phyloP scores from a whole-genome alignment of 495 filamentous ascomycete genomes.

The Sporormia fimetaria region DNA sequence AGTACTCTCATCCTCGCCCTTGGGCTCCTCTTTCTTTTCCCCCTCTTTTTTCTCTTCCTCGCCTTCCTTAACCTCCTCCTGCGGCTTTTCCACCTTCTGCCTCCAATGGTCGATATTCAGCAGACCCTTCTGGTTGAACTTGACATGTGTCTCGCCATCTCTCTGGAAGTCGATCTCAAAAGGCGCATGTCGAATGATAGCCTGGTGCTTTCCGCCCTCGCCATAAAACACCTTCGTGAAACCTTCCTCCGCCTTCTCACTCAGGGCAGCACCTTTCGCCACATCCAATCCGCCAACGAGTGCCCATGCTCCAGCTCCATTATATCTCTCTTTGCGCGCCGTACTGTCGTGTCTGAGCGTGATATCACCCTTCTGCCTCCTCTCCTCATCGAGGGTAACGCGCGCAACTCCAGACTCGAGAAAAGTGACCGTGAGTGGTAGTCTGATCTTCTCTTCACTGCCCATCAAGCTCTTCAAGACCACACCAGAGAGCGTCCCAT shows the following conservation, averaged over 20 bases:
- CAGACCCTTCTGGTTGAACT: slow-evolving; percentile 74
- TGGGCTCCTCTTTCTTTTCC: slow-evolving; percentile 24
- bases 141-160: slow-evolving; percentile 69
- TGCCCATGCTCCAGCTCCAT: slow-evolving; percentile 78
- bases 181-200: slow-evolving; percentile 67
- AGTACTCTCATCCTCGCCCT: slow-evolving; percentile 62
- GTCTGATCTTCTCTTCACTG: slow-evolving; percentile 51
- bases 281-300: slow-evolving; percentile 66
- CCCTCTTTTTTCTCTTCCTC: slow-evolving; percentile 35
- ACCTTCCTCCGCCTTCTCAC: slow-evolving; percentile 45
- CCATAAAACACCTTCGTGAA: slow-evolving; percentile 74
- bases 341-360: slow-evolving; percentile 73
- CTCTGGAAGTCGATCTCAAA: slow-evolving; percentile 78
- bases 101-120: slow-evolving; percentile 95
- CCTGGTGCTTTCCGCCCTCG: slow-evolving; percentile 61
- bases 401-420: slow-evolving; percentile 78
- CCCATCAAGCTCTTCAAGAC: slow-evolving; percentile 63
- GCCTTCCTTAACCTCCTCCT: slow-evolving; percentile 38
- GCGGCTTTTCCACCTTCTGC: slow-evolving; percentile 61
- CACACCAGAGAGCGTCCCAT: slow-evolving; percentile 66
- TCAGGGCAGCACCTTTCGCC: slow-evolving; percentile 55
- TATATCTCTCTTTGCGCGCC: slow-evolving; percentile 83
- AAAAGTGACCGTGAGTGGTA: slow-evolving; percentile 80
- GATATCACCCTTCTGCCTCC: slow-evolving; percentile 77
- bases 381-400: slow-evolving; percentile 81